These are phyloP conservation scores for Talaromyces liani DNA, from an alignment of 495 filamentous ascomycete genomes.

Conservation along the genomic window DNA sequence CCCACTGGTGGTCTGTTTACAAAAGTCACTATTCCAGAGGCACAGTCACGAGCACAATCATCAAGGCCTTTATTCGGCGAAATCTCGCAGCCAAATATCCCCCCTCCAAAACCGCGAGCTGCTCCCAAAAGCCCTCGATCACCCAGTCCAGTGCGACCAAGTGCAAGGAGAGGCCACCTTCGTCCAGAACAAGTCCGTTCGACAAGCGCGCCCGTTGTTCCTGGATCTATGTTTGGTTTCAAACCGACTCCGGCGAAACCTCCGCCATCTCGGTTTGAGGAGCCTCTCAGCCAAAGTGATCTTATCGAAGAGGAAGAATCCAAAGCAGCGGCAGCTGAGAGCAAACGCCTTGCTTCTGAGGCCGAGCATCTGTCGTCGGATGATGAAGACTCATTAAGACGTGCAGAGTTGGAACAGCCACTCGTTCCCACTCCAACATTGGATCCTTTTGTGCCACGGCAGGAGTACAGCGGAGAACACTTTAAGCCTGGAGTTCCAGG, in stretches of 20 bases:
- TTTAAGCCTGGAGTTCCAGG: conserved; percentile 57
- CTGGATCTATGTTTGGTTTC: conserved; percentile 29
- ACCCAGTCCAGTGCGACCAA: conserved; percentile 65
- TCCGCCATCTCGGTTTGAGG: conserved; percentile 8
- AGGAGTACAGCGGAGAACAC: conserved; percentile 57
- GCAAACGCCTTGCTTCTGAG: conserved; percentile 17
- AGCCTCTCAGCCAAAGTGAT: conserved; percentile 11
- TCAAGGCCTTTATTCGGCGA: conserved; percentile 58
- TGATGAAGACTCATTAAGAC: conserved; percentile 55
- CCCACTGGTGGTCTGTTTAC: conserved; percentile 35
- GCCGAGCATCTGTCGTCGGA: conserved; percentile 45
- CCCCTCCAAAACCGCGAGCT: conserved; percentile 43
- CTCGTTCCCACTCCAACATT: conserved; percentile 45
- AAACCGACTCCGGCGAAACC: conserved; percentile 24
- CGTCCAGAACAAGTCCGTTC: conserved; percentile 46
- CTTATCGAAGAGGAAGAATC: conserved; percentile 27
- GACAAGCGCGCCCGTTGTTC: conserved; percentile 47
- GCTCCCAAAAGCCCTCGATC: conserved; percentile 59
- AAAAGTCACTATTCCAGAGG: conserved; percentile 19
- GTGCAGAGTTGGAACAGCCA: conserved; percentile 46
- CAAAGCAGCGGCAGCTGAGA: conserved; percentile 31
- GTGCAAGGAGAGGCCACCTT: conserved; percentile 36
- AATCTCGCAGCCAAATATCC: conserved; percentile 46
- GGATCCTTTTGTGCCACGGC: conserved; percentile 58
- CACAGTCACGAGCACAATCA: conserved; percentile 14